Conservation (phyloP, 1,139 yeast species). For the Nakaseomyces bracarensis region DNA sequence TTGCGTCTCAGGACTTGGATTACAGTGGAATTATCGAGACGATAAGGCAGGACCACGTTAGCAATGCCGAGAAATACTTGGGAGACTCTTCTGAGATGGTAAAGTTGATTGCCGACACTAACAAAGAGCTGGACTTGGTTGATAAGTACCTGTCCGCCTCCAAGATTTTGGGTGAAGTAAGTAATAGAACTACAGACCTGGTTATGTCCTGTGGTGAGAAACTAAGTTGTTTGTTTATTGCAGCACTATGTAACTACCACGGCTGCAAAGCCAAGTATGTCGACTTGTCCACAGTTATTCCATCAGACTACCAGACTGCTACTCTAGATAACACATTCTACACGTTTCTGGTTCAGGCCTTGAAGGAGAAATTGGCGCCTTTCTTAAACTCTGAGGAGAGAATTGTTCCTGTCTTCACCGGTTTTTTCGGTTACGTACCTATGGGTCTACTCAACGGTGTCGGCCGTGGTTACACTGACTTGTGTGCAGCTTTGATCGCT, state of each 20-base stretch:
- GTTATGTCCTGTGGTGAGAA: conserved; percentile 94
- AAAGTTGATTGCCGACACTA: conserved; percentile 48
- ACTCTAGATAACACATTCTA: conserved; percentile 65
- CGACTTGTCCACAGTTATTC: conserved; percentile 67
- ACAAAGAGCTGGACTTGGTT: conserved; percentile 58
- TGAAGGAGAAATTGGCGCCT: conserved; percentile 46
- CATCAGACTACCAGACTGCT: conserved; percentile 46
- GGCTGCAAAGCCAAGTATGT: conserved; percentile 71
- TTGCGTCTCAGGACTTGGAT: conserved; percentile 48
- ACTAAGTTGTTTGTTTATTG: conserved; percentile 79
- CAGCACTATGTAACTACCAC: conserved; percentile 72
- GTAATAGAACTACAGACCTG: conserved; percentile 78
- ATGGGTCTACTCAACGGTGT: conserved; percentile 89
- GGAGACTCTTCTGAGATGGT: conserved; percentile 38
- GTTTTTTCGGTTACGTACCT: conserved; percentile 89
- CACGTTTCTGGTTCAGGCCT: conserved; percentile 47
- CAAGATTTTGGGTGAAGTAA: conserved; percentile 83
- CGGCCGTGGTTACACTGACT: conserved; percentile 95
- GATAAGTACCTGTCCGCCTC: conserved; percentile 74
- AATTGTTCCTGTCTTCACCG: conserved; percentile 78
- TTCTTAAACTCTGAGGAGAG: conserved; percentile 32
- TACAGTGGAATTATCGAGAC: conserved; percentile 47
- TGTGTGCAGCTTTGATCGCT: conserved; percentile 94
- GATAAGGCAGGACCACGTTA: conserved; percentile 68
- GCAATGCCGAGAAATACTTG: conserved; percentile 58